Conservation (phyloP, 2,329 filamentous ascomycete genomes). For the Penicillium sp. region DNA sequence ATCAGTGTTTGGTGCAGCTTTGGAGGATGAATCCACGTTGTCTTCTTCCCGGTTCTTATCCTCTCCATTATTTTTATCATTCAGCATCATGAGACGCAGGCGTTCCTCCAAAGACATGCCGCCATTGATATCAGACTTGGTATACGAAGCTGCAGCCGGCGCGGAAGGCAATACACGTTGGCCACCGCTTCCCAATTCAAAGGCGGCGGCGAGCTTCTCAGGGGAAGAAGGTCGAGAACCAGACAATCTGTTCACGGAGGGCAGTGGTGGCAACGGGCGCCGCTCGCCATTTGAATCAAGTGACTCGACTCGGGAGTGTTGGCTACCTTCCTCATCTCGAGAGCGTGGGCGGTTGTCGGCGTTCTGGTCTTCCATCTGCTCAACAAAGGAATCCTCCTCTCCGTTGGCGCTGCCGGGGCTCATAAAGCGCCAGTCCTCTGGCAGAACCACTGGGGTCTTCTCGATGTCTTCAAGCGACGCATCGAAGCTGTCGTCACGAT, state of each 20-base stretch:
- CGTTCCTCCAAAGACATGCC: slow-evolving; percentile 86
- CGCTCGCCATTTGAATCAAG: slow-evolving; percentile 78
- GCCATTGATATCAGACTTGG: slow-evolving; percentile 77
- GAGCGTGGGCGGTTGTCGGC: slow-evolving; percentile 60
- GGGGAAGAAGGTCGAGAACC: slow-evolving; percentile 60
- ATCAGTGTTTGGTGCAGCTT: background rate
- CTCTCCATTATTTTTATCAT: slow-evolving; percentile 55
- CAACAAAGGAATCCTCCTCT: slow-evolving; percentile 70
- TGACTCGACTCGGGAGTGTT: slow-evolving; percentile 70
- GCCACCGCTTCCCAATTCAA: slow-evolving; percentile 70
- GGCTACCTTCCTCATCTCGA: slow-evolving; percentile 28
- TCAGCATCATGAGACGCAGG: slow-evolving; percentile 83
- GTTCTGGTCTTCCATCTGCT: slow-evolving; percentile 67
- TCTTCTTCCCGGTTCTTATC: slow-evolving; percentile 17
- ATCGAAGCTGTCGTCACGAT: slow-evolving; percentile 88
- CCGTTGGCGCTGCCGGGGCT: slow-evolving; percentile 66
- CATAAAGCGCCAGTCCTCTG: slow-evolving; percentile 90
- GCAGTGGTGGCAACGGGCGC: slow-evolving; percentile 84
- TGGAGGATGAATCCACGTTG: background rate
- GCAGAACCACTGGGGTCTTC: slow-evolving; percentile 96
- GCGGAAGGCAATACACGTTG: slow-evolving; percentile 74
- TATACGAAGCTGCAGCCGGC: slow-evolving; percentile 67
- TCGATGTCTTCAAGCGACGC: slow-evolving; percentile 93
- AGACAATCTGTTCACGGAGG: slow-evolving; percentile 51
- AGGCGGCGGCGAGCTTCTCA: slow-evolving; percentile 68